Evolutionary conservation across 192 early-diverging fungal species (phyloP).

Genomic region (Entophlyctis helioformis): DNA sequence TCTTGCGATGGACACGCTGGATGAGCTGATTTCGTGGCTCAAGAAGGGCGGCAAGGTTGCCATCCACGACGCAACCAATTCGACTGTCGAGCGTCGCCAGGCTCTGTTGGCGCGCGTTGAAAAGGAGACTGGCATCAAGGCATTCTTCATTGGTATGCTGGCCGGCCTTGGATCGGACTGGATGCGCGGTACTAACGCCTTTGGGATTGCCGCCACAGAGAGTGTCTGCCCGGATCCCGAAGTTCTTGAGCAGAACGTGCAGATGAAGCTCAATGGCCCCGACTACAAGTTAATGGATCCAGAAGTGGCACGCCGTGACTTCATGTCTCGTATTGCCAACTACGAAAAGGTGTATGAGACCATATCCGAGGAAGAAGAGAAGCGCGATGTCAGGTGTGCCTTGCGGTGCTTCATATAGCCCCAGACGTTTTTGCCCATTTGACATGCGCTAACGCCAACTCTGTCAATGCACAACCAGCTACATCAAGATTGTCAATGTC

Average conservation of each 20-base stretch:
- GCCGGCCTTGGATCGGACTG: not conserved
- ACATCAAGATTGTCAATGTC: conserved; percentile 93
- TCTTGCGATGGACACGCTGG: conserved; percentile 80
- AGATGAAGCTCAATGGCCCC: conserved; percentile 84
- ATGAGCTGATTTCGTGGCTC: conserved; percentile 85
- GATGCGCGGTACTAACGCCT: no score
- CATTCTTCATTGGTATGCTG: conserved; percentile 25
- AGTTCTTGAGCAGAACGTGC: conserved; percentile 72
- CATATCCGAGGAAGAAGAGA: conserved; percentile 72
- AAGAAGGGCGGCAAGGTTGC: conserved; percentile 78
- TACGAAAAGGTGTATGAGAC: conserved; percentile 91
- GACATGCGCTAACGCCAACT: no score
- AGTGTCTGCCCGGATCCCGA: conserved; percentile 72
- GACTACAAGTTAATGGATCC: conserved; percentile 85
- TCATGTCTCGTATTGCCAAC: conserved; percentile 70
- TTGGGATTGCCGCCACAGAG: conserved; percentile 26
- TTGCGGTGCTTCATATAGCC: no score
- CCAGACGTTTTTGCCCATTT: no score
- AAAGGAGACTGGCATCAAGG: conserved; percentile 13
- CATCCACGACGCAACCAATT: conserved; percentile 87
- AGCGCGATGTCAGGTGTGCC: conserved; percentile 33
- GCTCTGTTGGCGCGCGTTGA: conserved; percentile 17
- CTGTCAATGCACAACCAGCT: no score
- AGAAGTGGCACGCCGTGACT: conserved; percentile 72
- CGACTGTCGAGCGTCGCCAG: conserved; percentile 67